phyloP scores from a whole-genome alignment of 768 basidiomycete genomes.

The Termitomyces titanicus region DNA sequence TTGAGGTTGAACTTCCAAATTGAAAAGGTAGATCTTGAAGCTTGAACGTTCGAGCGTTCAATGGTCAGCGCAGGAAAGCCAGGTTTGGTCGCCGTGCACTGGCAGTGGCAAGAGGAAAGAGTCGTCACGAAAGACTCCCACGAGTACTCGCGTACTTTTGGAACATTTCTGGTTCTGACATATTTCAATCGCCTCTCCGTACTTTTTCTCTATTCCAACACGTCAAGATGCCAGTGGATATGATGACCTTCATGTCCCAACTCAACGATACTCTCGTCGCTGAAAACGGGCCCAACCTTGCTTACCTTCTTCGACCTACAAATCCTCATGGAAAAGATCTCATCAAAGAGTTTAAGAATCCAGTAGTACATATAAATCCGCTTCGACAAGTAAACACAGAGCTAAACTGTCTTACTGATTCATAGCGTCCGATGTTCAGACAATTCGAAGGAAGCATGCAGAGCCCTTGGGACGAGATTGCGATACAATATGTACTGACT shows the following conservation, averaged over 20 bases:
- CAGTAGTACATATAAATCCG: slow-evolving; percentile 32
- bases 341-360: slow-evolving; percentile 67
- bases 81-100: too few species aligned
- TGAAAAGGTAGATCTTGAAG: too few species aligned
- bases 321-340: slow-evolving; percentile 76
- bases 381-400: neutral
- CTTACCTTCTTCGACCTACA: slow-evolving; percentile 72
- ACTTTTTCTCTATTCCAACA: neutral
- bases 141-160: too few species aligned
- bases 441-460: slow-evolving; percentile 62
- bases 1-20: too few species aligned
- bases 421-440: slow-evolving; percentile 36
- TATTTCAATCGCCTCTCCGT: neutral
- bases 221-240: slow-evolving; percentile 43
- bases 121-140: too few species aligned
- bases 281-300: slow-evolving; percentile 67
- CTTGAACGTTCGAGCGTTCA: too few species aligned
- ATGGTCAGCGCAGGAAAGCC: too few species aligned
- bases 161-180: neutral
- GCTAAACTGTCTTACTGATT: neutral
- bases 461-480: slow-evolving; percentile 83
- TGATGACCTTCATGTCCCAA: slow-evolving; percentile 56
- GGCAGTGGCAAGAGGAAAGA: too few species aligned
- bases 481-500: slow-evolving; percentile 77
- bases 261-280: slow-evolving; percentile 56